These are phyloP conservation scores for Castanea crenata DNA, from an alignment of 306 rosid genomes.

Conservation along the genomic window DNA sequence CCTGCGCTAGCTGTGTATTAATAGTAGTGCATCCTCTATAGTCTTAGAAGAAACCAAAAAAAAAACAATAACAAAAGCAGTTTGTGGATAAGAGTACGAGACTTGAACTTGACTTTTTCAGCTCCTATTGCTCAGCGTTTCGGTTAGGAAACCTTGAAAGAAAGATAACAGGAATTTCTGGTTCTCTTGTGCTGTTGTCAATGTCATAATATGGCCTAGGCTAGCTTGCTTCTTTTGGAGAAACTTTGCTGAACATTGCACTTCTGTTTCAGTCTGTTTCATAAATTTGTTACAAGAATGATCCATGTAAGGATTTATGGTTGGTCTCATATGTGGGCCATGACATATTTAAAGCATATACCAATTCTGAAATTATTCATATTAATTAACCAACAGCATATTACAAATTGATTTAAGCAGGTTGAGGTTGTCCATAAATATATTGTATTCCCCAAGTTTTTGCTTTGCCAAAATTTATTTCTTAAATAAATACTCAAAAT, in stretches of 20 bases:
- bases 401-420: too few species aligned
- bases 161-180: constrained; percentile 32
- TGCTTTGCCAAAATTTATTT: not conserved
- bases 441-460: not conserved
- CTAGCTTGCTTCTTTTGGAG: constrained; percentile 49
- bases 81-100: constrained; percentile 14
- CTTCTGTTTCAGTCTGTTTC: constrained; percentile 25
- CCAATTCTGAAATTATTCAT: too few species aligned
- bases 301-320: not conserved
- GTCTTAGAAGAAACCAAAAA: constrained; percentile 17
- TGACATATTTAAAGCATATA: not conserved
- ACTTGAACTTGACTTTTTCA: constrained; percentile 4
- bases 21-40: not conserved
- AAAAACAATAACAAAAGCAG: not conserved
- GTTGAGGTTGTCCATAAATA: not conserved
- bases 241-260: constrained; percentile 35
- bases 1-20: not conserved
- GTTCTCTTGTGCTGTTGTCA: constrained; percentile 30
- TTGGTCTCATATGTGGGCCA: constrained; percentile 1
- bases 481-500: not conserved
- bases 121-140: not conserved
- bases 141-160: constrained; percentile 51
- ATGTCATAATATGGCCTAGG: constrained; percentile 31
- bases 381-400: too few species aligned
- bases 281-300: constrained; percentile 1